phyloP scores from a whole-genome alignment of 768 basidiomycete species.

The Kwoniella mangroviensis region DNA sequence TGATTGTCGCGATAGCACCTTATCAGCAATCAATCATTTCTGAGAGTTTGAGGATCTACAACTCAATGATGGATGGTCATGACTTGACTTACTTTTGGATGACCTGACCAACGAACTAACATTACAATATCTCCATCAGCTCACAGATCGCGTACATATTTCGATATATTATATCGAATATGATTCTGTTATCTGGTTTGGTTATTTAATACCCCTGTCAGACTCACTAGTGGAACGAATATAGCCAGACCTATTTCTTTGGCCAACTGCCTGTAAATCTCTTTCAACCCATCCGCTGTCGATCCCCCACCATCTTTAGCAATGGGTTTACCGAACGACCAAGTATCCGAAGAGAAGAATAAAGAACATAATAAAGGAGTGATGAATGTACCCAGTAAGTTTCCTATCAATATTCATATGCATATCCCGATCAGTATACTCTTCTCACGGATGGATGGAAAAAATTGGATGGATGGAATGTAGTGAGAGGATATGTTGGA shows the following conservation, averaged over 20 bases:
- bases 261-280: constrained; percentile 46
- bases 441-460: no score
- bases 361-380: constrained; percentile 42
- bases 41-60: no score
- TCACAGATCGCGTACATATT: no score
- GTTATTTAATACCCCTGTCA: no score
- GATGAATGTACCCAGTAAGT: constrained; percentile 45
- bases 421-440: no score
- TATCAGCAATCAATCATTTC: not conserved
- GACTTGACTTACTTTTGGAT: constrained; percentile 35
- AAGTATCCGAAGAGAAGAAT: constrained; percentile 40
- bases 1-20: not conserved
- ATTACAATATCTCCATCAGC: no score
- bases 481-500: no score
- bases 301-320: constrained; percentile 29
- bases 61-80: not conserved
- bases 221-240: constrained; percentile 46
- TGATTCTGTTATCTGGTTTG: no score
- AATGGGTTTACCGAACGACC: constrained; percentile 43
- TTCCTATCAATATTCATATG: constrained; percentile 21
- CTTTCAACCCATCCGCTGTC: constrained; percentile 36
- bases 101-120: constrained; percentile 45
- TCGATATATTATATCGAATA: no score
- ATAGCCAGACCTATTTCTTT: constrained; percentile 46
- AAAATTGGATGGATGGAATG: no score